phyloP scores from a whole-genome alignment of 1,284 basidiomycete species.

The Ganoderma resinaceum region DNA sequence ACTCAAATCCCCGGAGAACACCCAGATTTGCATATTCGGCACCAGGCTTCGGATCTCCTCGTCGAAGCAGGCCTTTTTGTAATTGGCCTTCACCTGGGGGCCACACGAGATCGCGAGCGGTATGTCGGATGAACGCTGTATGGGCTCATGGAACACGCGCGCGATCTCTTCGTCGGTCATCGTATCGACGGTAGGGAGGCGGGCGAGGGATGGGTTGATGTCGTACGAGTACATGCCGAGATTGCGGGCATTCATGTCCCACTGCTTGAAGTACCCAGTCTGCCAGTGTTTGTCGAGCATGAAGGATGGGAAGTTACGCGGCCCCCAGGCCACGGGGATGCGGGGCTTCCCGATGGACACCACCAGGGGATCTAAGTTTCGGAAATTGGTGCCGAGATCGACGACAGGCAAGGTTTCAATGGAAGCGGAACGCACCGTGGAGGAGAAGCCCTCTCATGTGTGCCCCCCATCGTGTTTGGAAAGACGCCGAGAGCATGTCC shows the following conservation, averaged over 20 bases:
- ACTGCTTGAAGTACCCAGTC: constrained; percentile 45
- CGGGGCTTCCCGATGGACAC: constrained; percentile 34
- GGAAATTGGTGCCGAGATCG: neutral
- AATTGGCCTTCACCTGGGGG: constrained; percentile 22
- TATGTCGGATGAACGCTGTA: neutral
- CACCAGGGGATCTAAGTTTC: constrained; percentile 37
- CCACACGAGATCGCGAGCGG: neutral
- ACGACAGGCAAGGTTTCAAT: neutral
- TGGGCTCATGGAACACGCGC: neutral
- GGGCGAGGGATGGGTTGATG: constrained; percentile 26
- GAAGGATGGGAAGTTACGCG: constrained; percentile 27
- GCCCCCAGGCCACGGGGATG: constrained; percentile 30
- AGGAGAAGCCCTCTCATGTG: constrained; percentile 39
- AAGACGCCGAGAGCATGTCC: constrained; percentile 31
- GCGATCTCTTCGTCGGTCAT: constrained; percentile 26
- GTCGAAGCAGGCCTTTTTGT: constrained; percentile 35
- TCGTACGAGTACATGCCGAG: constrained; percentile 27
- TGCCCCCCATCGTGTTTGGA: constrained; percentile 29
- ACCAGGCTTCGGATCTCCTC: constrained; percentile 17
- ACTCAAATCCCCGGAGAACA: constrained; percentile 29
- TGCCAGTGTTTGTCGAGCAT: constrained; percentile 39
- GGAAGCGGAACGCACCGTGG: constrained; percentile 36
- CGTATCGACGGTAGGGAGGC: constrained; percentile 31
- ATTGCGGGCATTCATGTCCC: constrained; percentile 40
- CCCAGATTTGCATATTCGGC: constrained; percentile 34